A percentile compares a stretch with the other conserved stretches of the same genome.
phyloP scores from a whole-genome alignment of 1,139 yeast genomes.

The Candida sp. region DNA sequence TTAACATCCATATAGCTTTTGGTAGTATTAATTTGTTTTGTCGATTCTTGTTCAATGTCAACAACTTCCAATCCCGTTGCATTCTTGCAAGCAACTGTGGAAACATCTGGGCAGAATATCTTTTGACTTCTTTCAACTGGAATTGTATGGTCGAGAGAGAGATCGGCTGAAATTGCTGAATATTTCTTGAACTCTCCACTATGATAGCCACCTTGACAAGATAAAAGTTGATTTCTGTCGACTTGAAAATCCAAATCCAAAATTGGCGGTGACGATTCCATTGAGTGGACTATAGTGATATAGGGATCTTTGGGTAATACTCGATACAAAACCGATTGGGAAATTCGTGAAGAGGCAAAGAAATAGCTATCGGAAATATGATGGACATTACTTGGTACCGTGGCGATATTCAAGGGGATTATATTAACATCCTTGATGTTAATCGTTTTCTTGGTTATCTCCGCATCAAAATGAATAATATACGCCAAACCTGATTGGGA shows the following conservation, averaged over 20 bases:
- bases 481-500: constrained; percentile 30
- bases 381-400: constrained; percentile 22
- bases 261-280: constrained; percentile 35
- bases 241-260: constrained; percentile 19
- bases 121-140: neutral
- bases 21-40: neutral
- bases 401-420: constrained; percentile 27
- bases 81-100: neutral
- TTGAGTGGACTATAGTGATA: constrained; percentile 17
- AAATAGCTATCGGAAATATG: constrained; percentile 28
- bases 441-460: constrained; percentile 2
- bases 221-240: constrained; percentile 11
- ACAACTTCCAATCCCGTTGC: neutral
- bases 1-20: neutral
- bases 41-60: neutral
- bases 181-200: constrained; percentile 30
- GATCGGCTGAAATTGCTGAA: neutral
- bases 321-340: constrained; percentile 32
- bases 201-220: constrained; percentile 39
- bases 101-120: neutral
- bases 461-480: constrained; percentile 20
- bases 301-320: constrained; percentile 25
- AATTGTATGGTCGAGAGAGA: neutral
- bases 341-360: constrained; percentile 28
- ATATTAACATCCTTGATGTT: constrained; percentile 20